Conservation (phyloP, 2,329 filamentous ascomycete species). For the Stagonosporopsis tanaceti region DNA sequence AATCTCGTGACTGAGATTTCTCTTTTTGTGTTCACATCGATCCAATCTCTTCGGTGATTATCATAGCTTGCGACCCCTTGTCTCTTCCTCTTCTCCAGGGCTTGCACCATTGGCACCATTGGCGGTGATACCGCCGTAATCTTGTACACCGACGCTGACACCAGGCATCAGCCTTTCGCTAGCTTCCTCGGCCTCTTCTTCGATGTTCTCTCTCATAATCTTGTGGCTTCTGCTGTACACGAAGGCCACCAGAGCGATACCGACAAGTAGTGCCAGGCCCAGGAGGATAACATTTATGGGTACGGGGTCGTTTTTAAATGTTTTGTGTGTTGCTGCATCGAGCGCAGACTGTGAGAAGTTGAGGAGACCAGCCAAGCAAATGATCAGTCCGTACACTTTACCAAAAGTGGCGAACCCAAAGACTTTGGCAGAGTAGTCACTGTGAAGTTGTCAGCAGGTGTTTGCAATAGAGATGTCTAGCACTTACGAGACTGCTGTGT, state of each 20-base stretch:
- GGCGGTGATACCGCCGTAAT: conserved; percentile 22
- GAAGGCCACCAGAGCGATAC: conserved; percentile 70
- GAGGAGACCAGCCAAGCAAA: conserved; percentile 81
- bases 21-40: background rate
- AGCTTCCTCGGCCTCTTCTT: conserved; percentile 47
- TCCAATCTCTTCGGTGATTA: background rate
- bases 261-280: conserved; percentile 67
- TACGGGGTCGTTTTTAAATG: conserved; percentile 75
- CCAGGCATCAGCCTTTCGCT: conserved; percentile 48
- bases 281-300: conserved; percentile 79
- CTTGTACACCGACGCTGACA: conserved; percentile 21
- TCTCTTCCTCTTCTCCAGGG: conserved; percentile 27
- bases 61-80: conserved; percentile 29
- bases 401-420: conserved; percentile 92
- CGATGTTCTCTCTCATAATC: conserved; percentile 50
- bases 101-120: conserved; percentile 20
- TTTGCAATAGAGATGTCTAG: background rate
- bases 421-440: conserved; percentile 87
- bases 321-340: conserved; percentile 77
- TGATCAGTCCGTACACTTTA: conserved; percentile 91
- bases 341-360: conserved; percentile 85
- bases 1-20: background rate
- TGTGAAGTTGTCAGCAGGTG: conserved; percentile 29
- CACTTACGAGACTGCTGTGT: conserved; percentile 78
- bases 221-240: conserved; percentile 63